Percentiles rank a stretch among this genome's conserved stretches.
phyloP scores from a whole-genome alignment of 2,329 filamentous ascomycete species.

The Cordyceps fumosorosea region DNA sequence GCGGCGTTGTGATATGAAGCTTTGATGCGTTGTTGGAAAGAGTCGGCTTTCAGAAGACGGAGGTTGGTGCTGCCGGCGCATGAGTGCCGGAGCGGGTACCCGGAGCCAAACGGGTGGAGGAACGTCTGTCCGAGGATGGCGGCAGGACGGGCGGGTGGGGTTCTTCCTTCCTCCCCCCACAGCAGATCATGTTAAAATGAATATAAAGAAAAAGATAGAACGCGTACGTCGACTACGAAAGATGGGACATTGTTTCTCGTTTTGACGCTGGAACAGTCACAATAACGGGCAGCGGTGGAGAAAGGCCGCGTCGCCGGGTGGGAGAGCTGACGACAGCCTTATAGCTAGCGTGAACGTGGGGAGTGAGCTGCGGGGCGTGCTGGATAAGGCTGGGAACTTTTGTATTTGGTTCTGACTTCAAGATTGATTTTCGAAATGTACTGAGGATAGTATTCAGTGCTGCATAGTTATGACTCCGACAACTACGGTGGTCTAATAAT shows the following conservation, averaged over 20 bases:
- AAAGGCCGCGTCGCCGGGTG: slow-evolving; percentile 5
- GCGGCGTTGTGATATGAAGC: background rate
- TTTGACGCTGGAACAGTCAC: too few species aligned
- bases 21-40: background rate
- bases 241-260: background rate
- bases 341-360: slow-evolving; percentile 1
- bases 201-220: background rate
- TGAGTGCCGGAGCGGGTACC: slow-evolving; percentile 7
- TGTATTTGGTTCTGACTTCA: background rate
- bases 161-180: background rate
- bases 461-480: background rate
- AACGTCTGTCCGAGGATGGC: background rate
- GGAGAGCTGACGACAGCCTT: slow-evolving; percentile 13
- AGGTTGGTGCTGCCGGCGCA: background rate
- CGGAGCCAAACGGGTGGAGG: background rate
- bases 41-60: background rate
- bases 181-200: background rate
- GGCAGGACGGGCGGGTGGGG: background rate
- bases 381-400: slow-evolving; percentile 4
- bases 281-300: background rate
- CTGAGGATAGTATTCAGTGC: background rate
- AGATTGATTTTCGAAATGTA: background rate
- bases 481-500: too few species aligned
- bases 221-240: background rate
- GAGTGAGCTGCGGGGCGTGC: background rate